phyloP scores from a whole-genome alignment of 768 basidiomycete genomes.

The Hericium coralloides region DNA sequence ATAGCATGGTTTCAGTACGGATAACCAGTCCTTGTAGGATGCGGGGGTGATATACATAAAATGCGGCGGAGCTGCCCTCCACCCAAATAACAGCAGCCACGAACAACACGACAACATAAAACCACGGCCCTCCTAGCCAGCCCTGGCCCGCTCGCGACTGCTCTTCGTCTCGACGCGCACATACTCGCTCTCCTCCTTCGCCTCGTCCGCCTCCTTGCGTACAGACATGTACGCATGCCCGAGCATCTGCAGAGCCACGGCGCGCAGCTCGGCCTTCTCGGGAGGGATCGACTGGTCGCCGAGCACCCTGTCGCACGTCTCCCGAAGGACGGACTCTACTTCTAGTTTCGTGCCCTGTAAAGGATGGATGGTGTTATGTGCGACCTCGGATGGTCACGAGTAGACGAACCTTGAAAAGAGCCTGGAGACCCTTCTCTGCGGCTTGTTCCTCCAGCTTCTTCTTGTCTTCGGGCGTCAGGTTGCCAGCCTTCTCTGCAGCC shows the following conservation, averaged over 20 bases:
- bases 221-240: constrained; percentile 72
- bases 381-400: background rate
- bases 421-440: constrained; percentile 86
- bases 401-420: constrained; percentile 69
- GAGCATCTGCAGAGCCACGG: constrained; percentile 74
- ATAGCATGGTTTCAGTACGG: too few relatives aligned
- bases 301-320: constrained; percentile 79
- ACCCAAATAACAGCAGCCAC: too few relatives aligned
- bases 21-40: too few relatives aligned
- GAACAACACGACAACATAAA: too few relatives aligned
- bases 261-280: constrained; percentile 59
- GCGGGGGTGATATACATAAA: too few relatives aligned
- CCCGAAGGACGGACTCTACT: constrained; percentile 80
- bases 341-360: constrained; percentile 82
- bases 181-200: constrained; percentile 64
- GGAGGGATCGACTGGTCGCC: constrained; percentile 44
- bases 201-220: constrained; percentile 46
- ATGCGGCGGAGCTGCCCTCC: too few relatives aligned
- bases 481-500: constrained; percentile 81
- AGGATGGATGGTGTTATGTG: background rate
- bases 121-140: too few relatives aligned
- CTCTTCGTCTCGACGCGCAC: constrained; percentile 72
- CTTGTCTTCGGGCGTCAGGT: constrained; percentile 68
- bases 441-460: constrained; percentile 84
- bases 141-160: constrained; percentile 35